Base-by-base conservation (phyloP, 257 asterid genomes). In the Solanum ossicruentum region DNA sequence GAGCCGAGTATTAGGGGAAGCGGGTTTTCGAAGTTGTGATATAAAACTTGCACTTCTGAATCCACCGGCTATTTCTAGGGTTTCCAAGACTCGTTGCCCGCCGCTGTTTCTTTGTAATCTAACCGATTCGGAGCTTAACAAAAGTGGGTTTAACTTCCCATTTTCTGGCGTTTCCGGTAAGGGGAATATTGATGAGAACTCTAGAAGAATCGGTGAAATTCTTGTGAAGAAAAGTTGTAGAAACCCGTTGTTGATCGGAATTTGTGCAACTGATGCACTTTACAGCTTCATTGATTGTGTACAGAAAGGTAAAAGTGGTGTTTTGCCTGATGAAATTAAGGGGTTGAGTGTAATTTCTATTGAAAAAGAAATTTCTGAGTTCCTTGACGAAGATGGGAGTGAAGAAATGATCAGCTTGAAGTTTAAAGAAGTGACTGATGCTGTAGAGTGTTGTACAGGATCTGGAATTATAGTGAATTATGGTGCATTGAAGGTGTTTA, bases 1-100 rank as follows among this genome's bases (percentile, higher is more conserved):
- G 23, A 95, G 97, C 63, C 91, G 98, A 84, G 98, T 96, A 23
- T 92, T 96, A 56, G 95, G 91, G 9, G 99, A 96, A 82, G 99
- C 98, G 15, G 98, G 98, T 23, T 96, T 93, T 32, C 91, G 97
- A 84, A 95, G 97, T 39, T 90, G 88, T 78, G 99, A 96, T 83
- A 84, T 96, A 0, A 95, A 96, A 90, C 86, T 91, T 18, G 92
- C 97, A 71, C 89, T 96, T 88, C 58, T 91, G 8, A 95, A 92
- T 85, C 99, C 98, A 12, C 91, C 93, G n/a, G 79, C 91, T 60
- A 16, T 86, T 79, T 87, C 94, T 13, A 88, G 94, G 82, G 88
- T 89, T 86, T 85, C 96, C 26, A 55, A 86, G 43, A 65, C 91
- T 10, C 92, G 90, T 28, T 87, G 88, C 54, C 97, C 95, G 23